phyloP scores from a whole-genome alignment of 768 basidiomycete species.

The Russula vinacea region DNA sequence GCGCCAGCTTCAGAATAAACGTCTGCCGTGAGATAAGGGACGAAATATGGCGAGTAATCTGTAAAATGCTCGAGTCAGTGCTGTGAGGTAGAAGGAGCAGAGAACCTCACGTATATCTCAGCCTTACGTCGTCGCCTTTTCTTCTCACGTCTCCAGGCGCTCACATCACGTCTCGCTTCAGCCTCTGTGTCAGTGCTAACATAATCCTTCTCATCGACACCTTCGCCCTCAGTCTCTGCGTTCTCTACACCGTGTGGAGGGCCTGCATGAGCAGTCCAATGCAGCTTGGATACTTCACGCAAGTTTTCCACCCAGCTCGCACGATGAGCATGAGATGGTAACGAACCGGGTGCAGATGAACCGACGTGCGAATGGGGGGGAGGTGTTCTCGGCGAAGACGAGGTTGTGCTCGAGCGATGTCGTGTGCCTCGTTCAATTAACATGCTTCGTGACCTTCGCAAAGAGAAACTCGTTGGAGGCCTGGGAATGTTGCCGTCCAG shows the following conservation, averaged over 20 bases:
- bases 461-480: slow-evolving; percentile 1
- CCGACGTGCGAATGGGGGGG: background rate
- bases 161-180: slow-evolving; percentile 31
- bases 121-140: slow-evolving; percentile 51
- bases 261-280: slow-evolving; percentile 33
- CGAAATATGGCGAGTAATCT: slow-evolving; percentile 84
- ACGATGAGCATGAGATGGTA: background rate
- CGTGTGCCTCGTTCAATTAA: slow-evolving; percentile 15
- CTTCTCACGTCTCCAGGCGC: slow-evolving; percentile 41
- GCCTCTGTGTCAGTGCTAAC: slow-evolving; percentile 28
- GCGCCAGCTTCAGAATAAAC: slow-evolving; percentile 78
- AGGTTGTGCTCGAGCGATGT: slow-evolving; percentile 4
- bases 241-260: slow-evolving; percentile 35
- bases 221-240: slow-evolving; percentile 33
- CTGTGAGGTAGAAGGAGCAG: slow-evolving; percentile 1
- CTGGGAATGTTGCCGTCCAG: slow-evolving; percentile 31
- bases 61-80: background rate
- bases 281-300: slow-evolving; percentile 41
- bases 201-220: slow-evolving; percentile 33
- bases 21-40: slow-evolving; percentile 78
- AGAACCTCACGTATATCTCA: slow-evolving; percentile 63
- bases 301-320: slow-evolving; percentile 41
- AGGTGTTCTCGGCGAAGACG: background rate
- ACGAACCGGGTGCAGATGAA: background rate
- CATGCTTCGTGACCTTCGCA: slow-evolving; percentile 28